Evolutionary conservation across 2,329 filamentous ascomycete genomes (phyloP), one percentile per base, ranked within the genome.

Genomic region (Aspergillus costaricaensis): DNA sequence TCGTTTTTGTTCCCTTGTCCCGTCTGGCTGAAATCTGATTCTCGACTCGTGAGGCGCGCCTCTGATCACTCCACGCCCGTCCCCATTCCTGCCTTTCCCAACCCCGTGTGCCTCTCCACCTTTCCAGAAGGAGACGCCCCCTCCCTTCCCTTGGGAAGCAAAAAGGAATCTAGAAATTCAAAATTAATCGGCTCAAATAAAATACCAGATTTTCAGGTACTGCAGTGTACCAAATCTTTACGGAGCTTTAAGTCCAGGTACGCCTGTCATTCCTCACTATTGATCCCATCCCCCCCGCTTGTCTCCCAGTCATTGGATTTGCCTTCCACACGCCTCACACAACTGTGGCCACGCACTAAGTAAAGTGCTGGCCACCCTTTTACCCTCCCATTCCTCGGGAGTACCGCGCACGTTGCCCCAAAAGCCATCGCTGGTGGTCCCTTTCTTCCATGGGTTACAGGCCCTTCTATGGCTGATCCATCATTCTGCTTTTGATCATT

Each of bases 41-140:
- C 41, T 59, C 51, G 58, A 59, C 57, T 62, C 59, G 38, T 57
- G 63, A 59, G 58, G 57, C 60, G 53, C 62, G 53, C 62, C 58
- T 60, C 56, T 57, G 54, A 57, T 62, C 64, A 64, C 64, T 69
- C 68, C 65, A 67, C 67, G 67, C 57, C 62, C 52, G 60, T 64
- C 64, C 59, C 66, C 67, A 67, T 70, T 70, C 67, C 59, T 67
- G 62, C 52, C 62, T 58, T 62, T 64, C 58, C 62, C 58, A 54
- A 55, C 48, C 50, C 62, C 62, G 60, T 57, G 59, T 63, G 66
- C 70, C 70, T 72, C 70, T 72, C 70, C 70, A 72, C 70, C 63
- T 64, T 67, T 56, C 56, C 57, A 64, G 63, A 55, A 47, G 53
- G 59, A 59, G 48, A 66, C 50, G 17, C 49, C 59, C 55, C 55